Evolutionary conservation across 2,329 filamentous ascomycete genomes (phyloP), one percentile per base, ranked within the genome.

Genomic region (Pyrenophora graminea): DNA sequence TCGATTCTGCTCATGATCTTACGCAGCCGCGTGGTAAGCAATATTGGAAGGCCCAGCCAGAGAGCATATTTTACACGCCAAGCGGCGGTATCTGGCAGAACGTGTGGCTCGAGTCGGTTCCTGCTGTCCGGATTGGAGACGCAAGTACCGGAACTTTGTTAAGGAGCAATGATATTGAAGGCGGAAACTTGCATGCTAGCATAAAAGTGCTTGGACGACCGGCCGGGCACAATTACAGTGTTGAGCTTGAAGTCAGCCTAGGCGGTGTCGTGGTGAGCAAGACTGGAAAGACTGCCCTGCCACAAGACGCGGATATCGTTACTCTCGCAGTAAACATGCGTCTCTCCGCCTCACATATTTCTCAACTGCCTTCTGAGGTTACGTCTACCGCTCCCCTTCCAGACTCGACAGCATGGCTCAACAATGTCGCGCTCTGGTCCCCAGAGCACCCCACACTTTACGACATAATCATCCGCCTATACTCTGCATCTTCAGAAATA

Each of bases 1-100:
- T 80, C 33, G 85, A 88, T 67, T 87, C 85, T 0, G 82, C 85
- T 0, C 82, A 80, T 52, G 85, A 88, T 53, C 71, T 87, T 6
- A 80, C 81, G 0, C 85, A 88, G 66, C 86, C 84, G 1, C 77
- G 86, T 27, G 86, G 86, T 0, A 89, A 89, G 67, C 86, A 89
- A 68, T 85, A 85, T 62, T 86, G 83, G 83, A 79, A 77, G 3
- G 80, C 81, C 1, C 77, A 83, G 66, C 82, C 83, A 0, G 82
- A 86, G 65, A 82, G 79, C 44, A 84, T 84, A 59, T 84, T 83
- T 61, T 84, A 84, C 61, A 83, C 80, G 0, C 82, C 82, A 0
- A 81, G 80, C 7, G 80, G 79, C 23, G 82, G 82, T 19, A 82
- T 84, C 49, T 84, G 82, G 82, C 82, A 84, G 65, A 77, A 72